Percentiles rank a stretch among this genome's conserved stretches.
Evolutionary conservation across 2,329 filamentous ascomycete species (phyloP).

Genomic region (Penicillium brevicompactum): DNA sequence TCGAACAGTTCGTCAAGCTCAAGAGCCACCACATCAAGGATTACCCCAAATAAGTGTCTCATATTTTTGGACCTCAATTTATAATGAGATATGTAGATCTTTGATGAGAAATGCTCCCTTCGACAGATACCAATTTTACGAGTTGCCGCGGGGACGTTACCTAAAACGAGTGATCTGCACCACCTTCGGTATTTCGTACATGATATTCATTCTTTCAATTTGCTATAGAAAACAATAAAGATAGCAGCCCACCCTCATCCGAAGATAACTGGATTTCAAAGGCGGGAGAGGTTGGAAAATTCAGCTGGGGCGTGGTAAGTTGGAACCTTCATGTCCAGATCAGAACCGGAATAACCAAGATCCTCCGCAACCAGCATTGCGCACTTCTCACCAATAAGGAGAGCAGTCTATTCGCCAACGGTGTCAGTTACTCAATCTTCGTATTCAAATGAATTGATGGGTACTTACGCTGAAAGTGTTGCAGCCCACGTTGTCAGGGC

Average conservation of each 20-base stretch:
- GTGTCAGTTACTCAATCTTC: not conserved
- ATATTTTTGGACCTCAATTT: too few species aligned
- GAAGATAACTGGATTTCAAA: slow-evolving; percentile 18
- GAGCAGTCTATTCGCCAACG: slow-evolving; percentile 58
- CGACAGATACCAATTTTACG: too few species aligned
- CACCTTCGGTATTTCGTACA: too few species aligned
- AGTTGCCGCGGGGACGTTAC: too few species aligned
- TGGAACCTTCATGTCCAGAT: slow-evolving; percentile 76
- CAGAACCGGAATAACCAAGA: slow-evolving; percentile 70
- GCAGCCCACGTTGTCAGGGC: slow-evolving; percentile 75
- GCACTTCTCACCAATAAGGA: slow-evolving; percentile 76
- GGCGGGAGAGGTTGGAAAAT: slow-evolving; percentile 32
- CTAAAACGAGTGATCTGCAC: too few species aligned
- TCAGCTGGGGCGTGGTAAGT: slow-evolving; percentile 58
- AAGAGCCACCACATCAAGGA: slow-evolving; percentile 96
- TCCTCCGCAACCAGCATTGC: slow-evolving; percentile 72
- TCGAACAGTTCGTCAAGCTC: slow-evolving; percentile 92
- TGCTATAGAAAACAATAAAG: not conserved
- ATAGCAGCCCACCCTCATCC: not conserved
- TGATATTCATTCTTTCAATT: too few species aligned
- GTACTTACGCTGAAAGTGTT: slow-evolving; percentile 56
- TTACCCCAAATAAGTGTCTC: slow-evolving; percentile 54
- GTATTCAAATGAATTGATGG: not conserved
- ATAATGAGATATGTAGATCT: too few species aligned
- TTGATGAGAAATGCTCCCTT: too few species aligned